Percentiles rank a stretch among this genome's conserved stretches.
Conservation (phyloP, 441 rosid species). For the Arabidopsis hybrid region DNA sequence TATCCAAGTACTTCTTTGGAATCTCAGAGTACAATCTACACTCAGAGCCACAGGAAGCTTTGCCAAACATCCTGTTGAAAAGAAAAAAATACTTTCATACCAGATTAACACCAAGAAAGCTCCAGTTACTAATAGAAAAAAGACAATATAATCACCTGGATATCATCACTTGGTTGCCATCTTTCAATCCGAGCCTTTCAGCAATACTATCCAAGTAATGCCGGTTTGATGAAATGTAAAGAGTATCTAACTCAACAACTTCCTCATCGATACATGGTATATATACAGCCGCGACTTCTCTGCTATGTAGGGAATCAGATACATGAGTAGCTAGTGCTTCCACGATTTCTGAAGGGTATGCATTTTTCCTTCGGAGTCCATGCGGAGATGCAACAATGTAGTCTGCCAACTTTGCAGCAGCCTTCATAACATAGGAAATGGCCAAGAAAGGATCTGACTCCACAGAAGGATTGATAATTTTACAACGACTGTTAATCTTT, state of each 20-base stretch:
- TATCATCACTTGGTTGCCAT: slow-evolving; percentile 70
- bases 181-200: slow-evolving; percentile 59
- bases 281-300: slow-evolving; percentile 50
- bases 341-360: slow-evolving; percentile 57
- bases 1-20: slow-evolving; percentile 51
- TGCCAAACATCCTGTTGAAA: slow-evolving; percentile 78
- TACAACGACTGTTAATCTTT: slow-evolving; percentile 71
- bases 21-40: slow-evolving; percentile 74
- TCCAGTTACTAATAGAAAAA: slow-evolving; percentile 24
- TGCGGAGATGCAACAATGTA: slow-evolving; percentile 54
- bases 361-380: slow-evolving; percentile 58
- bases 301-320: slow-evolving; percentile 46
- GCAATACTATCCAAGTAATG: slow-evolving; percentile 89
- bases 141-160: slow-evolving; percentile 67
- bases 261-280: slow-evolving; percentile 63
- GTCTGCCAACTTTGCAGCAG: slow-evolving; percentile 67
- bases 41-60: slow-evolving; percentile 92
- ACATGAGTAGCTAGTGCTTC: slow-evolving; percentile 54
- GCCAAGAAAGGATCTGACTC: slow-evolving; percentile 71
- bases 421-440: slow-evolving; percentile 63
- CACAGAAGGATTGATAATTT: slow-evolving; percentile 66
- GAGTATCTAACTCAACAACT: slow-evolving; percentile 55
- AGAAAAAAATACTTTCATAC: slow-evolving; percentile 37
- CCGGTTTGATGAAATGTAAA: slow-evolving; percentile 54
- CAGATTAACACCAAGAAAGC: slow-evolving; percentile 17